Evolutionary conservation across 1,284 basidiomycete genomes (phyloP), one percentile per base, ranked within the genome.

Genomic region (Neonothopanus nambi): DNA sequence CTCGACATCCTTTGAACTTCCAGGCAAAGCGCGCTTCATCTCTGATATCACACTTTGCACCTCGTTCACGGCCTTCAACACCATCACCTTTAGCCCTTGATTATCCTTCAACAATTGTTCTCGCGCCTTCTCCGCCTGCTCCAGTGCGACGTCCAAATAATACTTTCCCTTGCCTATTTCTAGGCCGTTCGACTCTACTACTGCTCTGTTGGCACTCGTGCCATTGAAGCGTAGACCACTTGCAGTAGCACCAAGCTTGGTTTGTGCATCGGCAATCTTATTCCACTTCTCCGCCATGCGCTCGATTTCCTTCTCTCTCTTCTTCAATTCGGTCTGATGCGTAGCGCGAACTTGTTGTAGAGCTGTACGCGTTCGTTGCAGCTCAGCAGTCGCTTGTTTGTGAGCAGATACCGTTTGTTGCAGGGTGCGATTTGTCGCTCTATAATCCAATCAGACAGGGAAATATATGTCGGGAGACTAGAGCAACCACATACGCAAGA

Each of bases 221-320:
- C 39, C 40, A 23, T 33, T 35, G 17, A 56, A 82, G 26, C 67
- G 71, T 59, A 89, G 69, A 11, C 85, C 84, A 47, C 79, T 76
- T 5, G 75, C 66, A 0, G 70, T 60, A 3, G 62, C 65, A 54
- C 63, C 68, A 12, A 79, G 70, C 63, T 82, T 87, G 2, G 78
- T 67, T 65, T 92, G 89, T 17, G 78, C 70, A 57, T 88, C 89
- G 5, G 81, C 72, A 15, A 93, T 66, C 65, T 86, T 91, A 20
- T 78, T 73, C 83, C 91, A 90, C 58, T 85, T 85, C 37, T 90
- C 89, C n/a, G 82, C 63, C 60, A 91, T 84, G 24, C 85, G 81
- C 61, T 94, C 92, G 26, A 89, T 70, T 51, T 94, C 91, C 59
- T 87, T 85, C 62, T 96, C 92, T 59, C 79, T 80, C 70, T 86